Base-by-base conservation (phyloP, 2,329 filamentous ascomycete species). In the Aspergillus sp. region DNA sequence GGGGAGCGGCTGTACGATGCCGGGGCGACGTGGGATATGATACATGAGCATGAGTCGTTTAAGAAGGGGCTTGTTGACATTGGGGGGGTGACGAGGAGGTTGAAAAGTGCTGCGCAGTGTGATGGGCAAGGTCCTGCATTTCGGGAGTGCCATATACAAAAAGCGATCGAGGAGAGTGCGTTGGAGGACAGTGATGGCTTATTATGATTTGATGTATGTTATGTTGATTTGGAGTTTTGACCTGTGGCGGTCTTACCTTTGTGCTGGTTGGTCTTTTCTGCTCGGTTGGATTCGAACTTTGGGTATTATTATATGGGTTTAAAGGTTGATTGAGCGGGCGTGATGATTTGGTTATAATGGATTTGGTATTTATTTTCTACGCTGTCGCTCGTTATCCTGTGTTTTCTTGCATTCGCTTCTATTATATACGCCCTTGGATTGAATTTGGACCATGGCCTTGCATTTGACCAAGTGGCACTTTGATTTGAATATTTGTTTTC, bases 121-220 rank as follows among this genome's bases (percentile, higher is more conserved):
- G 90, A 97, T 74, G 93, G 92, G 2, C 88, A 91, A 70, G 90
- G 93, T 0, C 93, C 93, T 2, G 92, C 95, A 41, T 96, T 96
- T 66, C 87, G 90, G 60, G 93, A 96, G 73, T 78, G 83, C 23
- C 84, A 86, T 45, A 88, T 98, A 15, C 74, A 86, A 44, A 79
- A 81, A 60, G 91, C 90, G 15, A 93, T 98, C 62, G 84, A 91
- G 72, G 84, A 89, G 67, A 93, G 91, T 68, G 87, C 90, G 31
- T 86, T 87, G 21, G 87, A 85, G 65, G 89, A 89, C 17, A 89
- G 86, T 46, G 91, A 96, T 73, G 90, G 95, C 72, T 79, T 96
- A 57, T 82, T 89, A 66, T 88, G 70, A 83, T 48, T 40, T 43
- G 17, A 35, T 27, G 12, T 25, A 35, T 33, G n/a, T 27, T 35